Base-by-base conservation (phyloP, 2,329 filamentous ascomycete genomes). In the Alternaria rosae region DNA sequence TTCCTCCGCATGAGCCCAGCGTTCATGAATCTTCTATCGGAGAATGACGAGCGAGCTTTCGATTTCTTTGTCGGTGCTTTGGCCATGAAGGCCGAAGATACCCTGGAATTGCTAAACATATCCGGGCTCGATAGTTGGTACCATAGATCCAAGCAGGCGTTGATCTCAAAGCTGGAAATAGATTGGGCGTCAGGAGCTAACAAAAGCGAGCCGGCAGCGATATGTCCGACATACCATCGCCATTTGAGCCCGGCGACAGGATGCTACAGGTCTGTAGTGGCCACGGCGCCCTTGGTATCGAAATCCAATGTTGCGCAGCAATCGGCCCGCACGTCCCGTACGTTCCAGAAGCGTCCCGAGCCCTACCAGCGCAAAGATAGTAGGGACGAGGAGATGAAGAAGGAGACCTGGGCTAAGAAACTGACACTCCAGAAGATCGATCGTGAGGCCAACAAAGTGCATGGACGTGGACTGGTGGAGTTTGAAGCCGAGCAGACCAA, bases 1-100 rank as follows among this genome's bases (percentile, higher is more conserved):
- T 44, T 60, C 21, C 12, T 30, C 4, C 26, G 23, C 6, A 20
- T 56, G 11, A 48, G 47, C 17, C 58, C 58, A 2, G 45, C 41
- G 13, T 61, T 61, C 38, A 21, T 56, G 47, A 53, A 61, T 23
- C 21, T 30, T 23, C 45, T 61, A 30, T 28, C 26, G 11, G 25
- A 52, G 28, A 15, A 38, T n/a, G 53, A 57, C 12, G n/a, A 30
- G 9, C 23, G 38, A 17, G 52, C 32, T 21, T 32, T 57, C 11
- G 23, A 57, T 11, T 52, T 56, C 38, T 50, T 61, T 23, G 41
- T 32, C 11, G 42, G 21, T 5, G 15, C 57, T 23, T 17, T 44
- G 10, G 17, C 47, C n/a, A 48, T 48, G 54, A 57, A 30, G 21
- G 21, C n/a, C 13, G 38, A 50, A 35, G 28, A 50, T 30, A 50